Evolutionary conservation across 2,329 filamentous ascomycete species (phyloP).

Genomic region (Daldinia sp.): DNA sequence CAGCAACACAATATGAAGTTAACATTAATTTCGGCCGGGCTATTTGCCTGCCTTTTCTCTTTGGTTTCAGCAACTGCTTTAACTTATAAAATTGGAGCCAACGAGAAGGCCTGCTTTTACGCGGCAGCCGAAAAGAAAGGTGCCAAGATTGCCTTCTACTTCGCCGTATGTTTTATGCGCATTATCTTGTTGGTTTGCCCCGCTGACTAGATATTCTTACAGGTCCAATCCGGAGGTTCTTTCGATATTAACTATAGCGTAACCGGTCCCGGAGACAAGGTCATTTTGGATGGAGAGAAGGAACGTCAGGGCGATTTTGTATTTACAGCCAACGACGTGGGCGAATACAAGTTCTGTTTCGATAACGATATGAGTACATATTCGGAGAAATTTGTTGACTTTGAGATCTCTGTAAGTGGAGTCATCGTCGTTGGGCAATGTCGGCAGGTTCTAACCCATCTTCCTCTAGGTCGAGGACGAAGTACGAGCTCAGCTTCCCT

Average conservation of each 20-base stretch:
- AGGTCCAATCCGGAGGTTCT: conserved; percentile 98
- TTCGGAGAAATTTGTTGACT: conserved; percentile 96
- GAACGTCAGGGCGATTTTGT: conserved; percentile 97
- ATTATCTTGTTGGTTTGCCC: neutral
- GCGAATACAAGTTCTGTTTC: conserved; percentile 98
- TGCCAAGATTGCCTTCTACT: conserved; percentile 97
- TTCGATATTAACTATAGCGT: conserved; percentile 97
- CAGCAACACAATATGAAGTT: conserved; percentile 67
- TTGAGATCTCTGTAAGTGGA: conserved; percentile 85
- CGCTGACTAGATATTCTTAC: conserved; percentile 20
- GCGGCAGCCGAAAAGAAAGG: conserved; percentile 77
- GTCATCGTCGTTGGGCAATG: conserved; percentile 1
- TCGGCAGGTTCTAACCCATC: conserved; percentile 27
- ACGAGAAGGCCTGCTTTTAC: conserved; percentile 98
- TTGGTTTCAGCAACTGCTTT: conserved; percentile 85
- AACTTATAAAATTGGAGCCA: conserved; percentile 88
- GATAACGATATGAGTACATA: conserved; percentile 98
- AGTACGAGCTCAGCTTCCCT: conserved; percentile 42
- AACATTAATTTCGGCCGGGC: conserved; percentile 67
- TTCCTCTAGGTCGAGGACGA: conserved; percentile 43
- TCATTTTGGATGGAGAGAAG: conserved; percentile 86
- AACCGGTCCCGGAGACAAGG: conserved; percentile 78
- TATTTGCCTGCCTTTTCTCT: conserved; percentile 75
- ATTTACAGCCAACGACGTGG: conserved; percentile 86
- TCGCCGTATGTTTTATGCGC: conserved; percentile 73